Base-by-base conservation (phyloP, 2,329 filamentous ascomycete species). In the Ceratocystis eucalypticola region DNA sequence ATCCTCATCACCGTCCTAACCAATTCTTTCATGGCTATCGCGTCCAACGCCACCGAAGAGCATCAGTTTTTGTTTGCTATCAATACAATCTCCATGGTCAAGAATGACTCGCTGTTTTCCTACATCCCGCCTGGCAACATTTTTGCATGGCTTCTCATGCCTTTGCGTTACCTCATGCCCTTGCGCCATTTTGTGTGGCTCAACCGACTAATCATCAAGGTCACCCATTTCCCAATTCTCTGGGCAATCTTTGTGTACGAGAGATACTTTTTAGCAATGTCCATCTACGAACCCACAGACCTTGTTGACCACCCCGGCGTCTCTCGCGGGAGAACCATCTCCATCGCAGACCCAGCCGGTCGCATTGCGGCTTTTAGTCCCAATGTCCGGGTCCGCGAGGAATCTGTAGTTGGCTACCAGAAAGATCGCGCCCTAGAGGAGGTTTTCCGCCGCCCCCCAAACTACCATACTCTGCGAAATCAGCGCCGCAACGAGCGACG, bases 11-110 rank as follows among this genome's bases (percentile, higher is more conserved):
- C 92, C 0, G 93, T 97, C n/a, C 76, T 97, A 69, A 96, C 92
- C 4, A 96, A 96, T 73, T 96, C 90, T 0, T 97, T 96, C 77
- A 96, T 95, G 88, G 86, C 88, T 1, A 93, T 96, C 73, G 90
- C 94, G 1, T 91, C 91, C 64, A 96, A 96, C 73, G 91, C 92
- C 6, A 90, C 91, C 65, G 88, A 96, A 74, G 93, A 96, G 75
- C 92, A 96, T 69, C 84, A 87, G 79, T 96, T 96, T 73, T 77
- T 96, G 1, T 96, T 97, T 72, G 93, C 93, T 0, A 91, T 97
- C 74, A 97, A 96, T 73, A 95, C 93, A 3, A 96, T 96, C 62
- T 95, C 91, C 3, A 95, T 96, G 89, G 93, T 96, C 70, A 97
- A 96, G 75, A 96, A 94, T n/a, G 93, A 97, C 74, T 89, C 91